phyloP scores from a whole-genome alignment of 2,329 filamentous ascomycete genomes.

The Lachnellula hyalina region DNA sequence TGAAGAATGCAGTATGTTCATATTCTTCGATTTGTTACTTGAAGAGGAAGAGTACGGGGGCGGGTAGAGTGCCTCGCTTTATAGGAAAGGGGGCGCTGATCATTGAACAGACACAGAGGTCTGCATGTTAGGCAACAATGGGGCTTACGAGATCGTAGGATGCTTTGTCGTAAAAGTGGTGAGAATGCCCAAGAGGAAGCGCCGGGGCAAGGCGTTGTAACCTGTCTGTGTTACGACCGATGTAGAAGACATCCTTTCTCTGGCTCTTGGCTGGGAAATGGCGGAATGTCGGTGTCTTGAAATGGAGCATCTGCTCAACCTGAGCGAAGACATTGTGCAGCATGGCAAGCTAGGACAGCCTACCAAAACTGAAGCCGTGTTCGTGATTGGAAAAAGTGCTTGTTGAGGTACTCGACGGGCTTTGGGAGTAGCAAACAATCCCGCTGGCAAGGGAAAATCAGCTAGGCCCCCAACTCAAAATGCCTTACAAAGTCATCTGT shows the following conservation, averaged over 20 bases:
- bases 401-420: background rate
- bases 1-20: background rate
- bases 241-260: background rate
- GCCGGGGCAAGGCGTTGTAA: background rate
- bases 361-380: background rate
- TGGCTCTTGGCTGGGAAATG: background rate
- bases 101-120: background rate
- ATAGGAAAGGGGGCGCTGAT: background rate
- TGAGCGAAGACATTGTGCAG: background rate
- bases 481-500: background rate
- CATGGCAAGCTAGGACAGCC: background rate
- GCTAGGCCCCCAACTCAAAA: background rate
- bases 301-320: background rate
- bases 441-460: background rate
- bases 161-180: background rate
- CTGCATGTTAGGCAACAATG: slow-evolving; percentile 6
- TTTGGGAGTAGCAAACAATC: background rate
- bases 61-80: background rate
- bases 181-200: background rate
- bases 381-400: background rate
- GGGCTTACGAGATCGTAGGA: background rate
- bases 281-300: background rate
- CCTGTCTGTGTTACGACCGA: background rate
- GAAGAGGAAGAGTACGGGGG: background rate
- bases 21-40: background rate